phyloP scores from a whole-genome alignment of 805 yeast species.

The Metahyphopichia silvanorum region DNA sequence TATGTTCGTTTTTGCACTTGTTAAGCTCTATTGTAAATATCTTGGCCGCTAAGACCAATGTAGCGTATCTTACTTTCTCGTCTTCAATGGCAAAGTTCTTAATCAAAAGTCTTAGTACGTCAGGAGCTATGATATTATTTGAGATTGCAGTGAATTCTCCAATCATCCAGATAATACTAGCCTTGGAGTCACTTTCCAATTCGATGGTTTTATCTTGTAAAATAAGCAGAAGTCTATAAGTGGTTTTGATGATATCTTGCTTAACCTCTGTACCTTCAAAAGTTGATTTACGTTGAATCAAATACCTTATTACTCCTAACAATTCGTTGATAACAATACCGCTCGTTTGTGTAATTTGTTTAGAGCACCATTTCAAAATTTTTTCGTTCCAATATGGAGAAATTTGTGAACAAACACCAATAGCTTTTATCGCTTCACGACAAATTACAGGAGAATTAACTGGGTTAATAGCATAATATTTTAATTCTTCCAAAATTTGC shows the following conservation, averaged over 20 bases:
- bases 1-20: constrained; percentile 21
- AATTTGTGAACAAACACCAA: constrained; percentile 57
- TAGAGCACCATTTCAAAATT: constrained; percentile 63
- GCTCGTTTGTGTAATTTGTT: constrained; percentile 35
- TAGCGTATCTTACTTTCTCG: constrained; percentile 63
- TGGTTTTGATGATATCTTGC: constrained; percentile 48
- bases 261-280: constrained; percentile 7
- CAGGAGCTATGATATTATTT: constrained; percentile 58
- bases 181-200: constrained; percentile 54
- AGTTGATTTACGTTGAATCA: constrained; percentile 57
- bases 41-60: constrained; percentile 72
- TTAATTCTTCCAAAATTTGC: constrained; percentile 57
- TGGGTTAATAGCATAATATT: constrained; percentile 39
- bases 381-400: constrained; percentile 47
- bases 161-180: constrained; percentile 85
- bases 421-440: constrained; percentile 52
- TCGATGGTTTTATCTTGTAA: constrained; percentile 18
- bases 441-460: constrained; percentile 17
- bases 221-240: constrained; percentile 44
- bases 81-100: constrained; percentile 53
- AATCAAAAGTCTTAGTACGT: constrained; percentile 61
- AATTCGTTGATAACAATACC: constrained; percentile 55
- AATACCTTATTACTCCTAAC: constrained; percentile 65
- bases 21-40: constrained; percentile 56
- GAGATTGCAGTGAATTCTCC: constrained; percentile 65